A percentile compares a stretch with the other conserved stretches of the same genome.
phyloP scores from a whole-genome alignment of 2,329 filamentous ascomycete genomes.

The Alternaria sp. region DNA sequence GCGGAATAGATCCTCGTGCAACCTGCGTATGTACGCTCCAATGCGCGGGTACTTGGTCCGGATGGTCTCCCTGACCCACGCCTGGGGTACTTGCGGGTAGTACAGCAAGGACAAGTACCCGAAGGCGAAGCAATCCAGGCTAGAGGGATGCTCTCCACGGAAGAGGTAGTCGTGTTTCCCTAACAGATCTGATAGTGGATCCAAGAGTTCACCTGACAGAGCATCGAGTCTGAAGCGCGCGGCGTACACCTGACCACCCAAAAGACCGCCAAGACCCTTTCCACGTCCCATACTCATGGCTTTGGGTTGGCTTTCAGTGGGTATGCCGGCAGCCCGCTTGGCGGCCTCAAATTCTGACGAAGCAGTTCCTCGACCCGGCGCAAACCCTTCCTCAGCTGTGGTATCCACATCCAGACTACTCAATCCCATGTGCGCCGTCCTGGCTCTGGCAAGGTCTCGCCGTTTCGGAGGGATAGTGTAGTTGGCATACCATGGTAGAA shows the following conservation, averaged over 20 bases:
- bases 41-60: conserved; percentile 57
- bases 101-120: conserved; percentile 82
- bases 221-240: conserved; percentile 79
- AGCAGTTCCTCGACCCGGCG: conserved; percentile 42
- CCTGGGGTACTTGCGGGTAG: conserved; percentile 66
- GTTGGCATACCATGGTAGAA: conserved; percentile 86
- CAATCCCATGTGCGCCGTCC: conserved; percentile 65
- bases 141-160: conserved; percentile 61
- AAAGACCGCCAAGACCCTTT: conserved; percentile 67
- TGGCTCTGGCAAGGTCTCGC: conserved; percentile 72
- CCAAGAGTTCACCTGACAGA: conserved; percentile 73
- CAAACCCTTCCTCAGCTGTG: conserved; percentile 47
- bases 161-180: conserved; percentile 66
- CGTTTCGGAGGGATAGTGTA: conserved; percentile 82
- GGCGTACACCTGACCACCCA: conserved; percentile 73
- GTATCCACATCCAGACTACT: conserved; percentile 57
- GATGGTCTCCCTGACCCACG: conserved; percentile 69
- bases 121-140: conserved; percentile 79
- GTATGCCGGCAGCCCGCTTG: conserved; percentile 49
- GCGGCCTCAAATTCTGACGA: conserved; percentile 50
- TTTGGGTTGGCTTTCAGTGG: conserved; percentile 44
- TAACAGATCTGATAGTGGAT: conserved; percentile 71
- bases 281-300: conserved; percentile 63
- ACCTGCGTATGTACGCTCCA: conserved; percentile 49
- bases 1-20: conserved; percentile 42